Evolutionary conservation across 371 early-diverging fungal species (phyloP), one percentile per base, ranked within the genome.

Genomic region (Lichtheimia hyalospora): DNA sequence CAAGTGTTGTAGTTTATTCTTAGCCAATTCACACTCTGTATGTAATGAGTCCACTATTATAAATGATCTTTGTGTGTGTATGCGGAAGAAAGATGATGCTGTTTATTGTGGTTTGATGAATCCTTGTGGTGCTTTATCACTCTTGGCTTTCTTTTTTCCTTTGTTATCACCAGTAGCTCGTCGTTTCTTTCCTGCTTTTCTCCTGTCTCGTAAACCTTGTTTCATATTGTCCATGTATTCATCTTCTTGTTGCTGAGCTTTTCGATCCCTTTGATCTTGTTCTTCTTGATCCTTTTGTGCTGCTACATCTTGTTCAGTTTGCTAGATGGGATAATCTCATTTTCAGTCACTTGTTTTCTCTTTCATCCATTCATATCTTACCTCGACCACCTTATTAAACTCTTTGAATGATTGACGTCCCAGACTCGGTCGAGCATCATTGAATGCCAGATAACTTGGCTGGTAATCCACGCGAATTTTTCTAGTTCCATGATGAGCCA

Each of bases 401-500:
- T 75, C 64, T 54, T 80, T 71, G 27, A 80, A 84, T n/a, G 84
- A 81, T 25, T 58, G 62, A 59, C 84, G 64, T 34, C 82, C 82
- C n/a, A 72, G 54, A 3, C 52, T 61, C 16, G 75, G 58, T 16
- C 18, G 46, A n/a, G 69, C 62, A 12, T 70, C 63, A 44, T 64
- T 58, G 39, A 77, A 71, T 16, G 74, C 64, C 52, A 84, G 63
- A 57, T 63, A 84, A 60, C 84, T 84, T 13, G 84, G 74, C 52
- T 84, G 74, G 42, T 74, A 75, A 20, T 81, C 78, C 12, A 84
- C 77, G 41, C 70, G 81, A 14, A 84, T 73, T 60, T 78, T 77
- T 55, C 84, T 83, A 66, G 25, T 3, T n/a, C 10, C 5, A 34
- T 34, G 34, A 34, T 34, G 34, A 34, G 34, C 34, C 34, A 34